Base-by-base conservation (phyloP, 192 early-diverging fungal genomes). In the Coemansia umbellata region DNA sequence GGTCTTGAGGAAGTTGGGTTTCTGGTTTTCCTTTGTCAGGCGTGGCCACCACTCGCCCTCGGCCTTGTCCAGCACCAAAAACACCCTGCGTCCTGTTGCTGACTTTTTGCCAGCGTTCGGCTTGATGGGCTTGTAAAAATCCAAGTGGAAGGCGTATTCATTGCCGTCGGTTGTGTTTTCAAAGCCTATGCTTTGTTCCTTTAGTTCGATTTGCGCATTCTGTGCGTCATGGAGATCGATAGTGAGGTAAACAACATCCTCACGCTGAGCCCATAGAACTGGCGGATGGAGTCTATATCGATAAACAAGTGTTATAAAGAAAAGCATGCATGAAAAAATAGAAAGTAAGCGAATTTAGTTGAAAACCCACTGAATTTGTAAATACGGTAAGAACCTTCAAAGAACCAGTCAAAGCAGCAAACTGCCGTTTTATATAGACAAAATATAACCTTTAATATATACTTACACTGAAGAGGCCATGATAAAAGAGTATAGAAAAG, bases 231-330 rank as follows among this genome's bases (percentile, higher is more conserved):
- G 35, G 15, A 93, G 56, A 40, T 88, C 81, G 58, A 97, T 80
- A 8, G 94, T 97, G 22, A 97, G 55, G 67, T 82, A 95, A 53
- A 95, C 58, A 47, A 89, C 66, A 45, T 90, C 84, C 35, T 80
- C 70, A 61, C 89, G 84, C 64, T 97, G 92, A 26, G 94, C 94
- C 92, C 94, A 96, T 60, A 91, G 84, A 52, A 93, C 87, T 63
- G 66, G 70, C 28, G 90, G 87, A 58, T 78, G 69, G 26, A 51
- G 71, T 31, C 71, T 73, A 73, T n/a, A n/a, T n/a, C n/a, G n/a
- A n/a, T 52, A 31, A n/a, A 31, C 31, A 42, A 42, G 13, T 42
- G 9, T 19, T 42, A 42, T 19, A 42, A 42, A 42, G 17, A 8
- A 11, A 42, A 42, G 18, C 15, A 50, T 17, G 18, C 15, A 23